phyloP scores from a whole-genome alignment of 148 eudicot genomes.

The Silene conica region DNA sequence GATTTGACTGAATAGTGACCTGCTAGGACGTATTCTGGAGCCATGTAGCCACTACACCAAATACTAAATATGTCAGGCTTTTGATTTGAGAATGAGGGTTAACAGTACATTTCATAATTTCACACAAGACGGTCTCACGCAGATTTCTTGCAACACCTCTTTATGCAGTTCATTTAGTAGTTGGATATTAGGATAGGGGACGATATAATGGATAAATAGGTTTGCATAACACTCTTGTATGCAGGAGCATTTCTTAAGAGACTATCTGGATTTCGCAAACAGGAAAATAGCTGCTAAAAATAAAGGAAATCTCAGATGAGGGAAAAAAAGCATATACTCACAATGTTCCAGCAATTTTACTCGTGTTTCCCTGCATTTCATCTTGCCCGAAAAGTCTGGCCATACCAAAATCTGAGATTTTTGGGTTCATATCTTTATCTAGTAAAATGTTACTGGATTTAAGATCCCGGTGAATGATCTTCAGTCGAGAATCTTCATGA shows the following conservation, averaged over 20 bases:
- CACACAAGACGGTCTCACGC: no score
- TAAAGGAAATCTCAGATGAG: neutral
- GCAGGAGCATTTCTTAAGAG: no score
- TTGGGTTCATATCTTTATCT: constrained; percentile 35
- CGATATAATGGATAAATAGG: no score
- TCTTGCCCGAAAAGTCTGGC: constrained; percentile 32
- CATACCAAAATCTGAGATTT: constrained; percentile 36
- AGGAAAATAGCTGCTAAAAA: neutral
- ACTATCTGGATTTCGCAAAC: neutral
- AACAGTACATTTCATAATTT: no score
- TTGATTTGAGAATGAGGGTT: no score
- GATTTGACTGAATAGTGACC: constrained; percentile 37
- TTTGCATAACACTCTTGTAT: no score
- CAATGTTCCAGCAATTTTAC: constrained; percentile 32
- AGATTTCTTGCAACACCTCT: no score
- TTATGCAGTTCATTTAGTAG: no score
- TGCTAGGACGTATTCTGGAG: constrained; percentile 32
- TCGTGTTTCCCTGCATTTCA: constrained; percentile 29
- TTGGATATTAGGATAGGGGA: no score
- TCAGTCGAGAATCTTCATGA: constrained; percentile 33
- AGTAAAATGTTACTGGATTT: constrained; percentile 26
- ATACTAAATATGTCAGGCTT: neutral
- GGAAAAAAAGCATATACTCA: constrained; percentile 12
- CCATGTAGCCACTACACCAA: constrained; percentile 34
- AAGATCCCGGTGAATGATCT: constrained; percentile 31